Evolutionary conservation across 805 yeast species (phyloP), one percentile per base, ranked within the genome.

Genomic region (Saccharomycopsis babjevae): DNA sequence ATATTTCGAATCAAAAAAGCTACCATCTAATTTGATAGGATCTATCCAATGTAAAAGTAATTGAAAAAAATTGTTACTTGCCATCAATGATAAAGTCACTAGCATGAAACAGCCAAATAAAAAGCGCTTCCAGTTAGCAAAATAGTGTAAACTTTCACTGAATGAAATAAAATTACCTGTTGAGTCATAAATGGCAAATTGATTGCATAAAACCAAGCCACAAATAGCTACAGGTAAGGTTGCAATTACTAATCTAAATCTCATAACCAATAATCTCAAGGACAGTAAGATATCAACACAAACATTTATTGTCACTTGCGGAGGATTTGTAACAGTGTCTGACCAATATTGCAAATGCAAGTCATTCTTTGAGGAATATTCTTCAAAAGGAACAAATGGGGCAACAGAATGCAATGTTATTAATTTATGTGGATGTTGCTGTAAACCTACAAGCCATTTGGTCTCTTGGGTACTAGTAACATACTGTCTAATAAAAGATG

Each of bases 221-320:
- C 85, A 77, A 18, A 88, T 74, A 46, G 83, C 81, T 1, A 86
- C 75, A 2, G 96, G 91, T 59, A 88, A 78, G 1, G 91, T 79
- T 3, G 88, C 85, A 50, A 87, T 74, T 1, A 88, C 83, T 15
- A 93, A 77, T 67, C 99, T 78, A 71, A 88, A 93, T 60, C 96
- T 77, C 66, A 91, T 75, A 4, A 88, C 85, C 56, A 92, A 72
- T 65, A 87, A 77, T 61, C 84, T 86, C 62, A 92, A 71, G 43
- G 93, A 85, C 36, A 79, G 76, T 54, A 80, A 66, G 69, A 83
- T 71, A 70, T 88, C 86, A 16, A 88, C 74, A 55, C 69, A 68
- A n/a, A 76, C 54, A 15, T 68, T 67, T 43, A 71, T 20, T 4
- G 59, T 59, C 1, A 66, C 16, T 20, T 54, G 56, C 16, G 60